A percentile compares a stretch with the other conserved stretches of the same genome.
Evolutionary conservation across 768 basidiomycete species (phyloP).

Genomic region (Leccinum boreale): DNA sequence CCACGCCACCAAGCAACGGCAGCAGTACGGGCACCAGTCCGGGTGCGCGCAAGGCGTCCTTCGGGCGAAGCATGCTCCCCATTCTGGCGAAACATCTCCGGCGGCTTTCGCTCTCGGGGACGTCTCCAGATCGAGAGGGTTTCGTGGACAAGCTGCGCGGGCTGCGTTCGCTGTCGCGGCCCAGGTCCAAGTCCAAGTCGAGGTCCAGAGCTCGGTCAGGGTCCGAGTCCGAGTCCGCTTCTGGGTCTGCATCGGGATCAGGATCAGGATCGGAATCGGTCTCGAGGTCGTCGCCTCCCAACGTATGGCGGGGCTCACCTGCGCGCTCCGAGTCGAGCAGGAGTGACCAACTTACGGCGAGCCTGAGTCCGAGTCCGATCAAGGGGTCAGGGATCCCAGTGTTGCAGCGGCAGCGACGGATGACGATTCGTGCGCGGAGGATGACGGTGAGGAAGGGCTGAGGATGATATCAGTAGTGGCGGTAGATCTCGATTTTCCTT

Average conservation of each 20-base stretch:
- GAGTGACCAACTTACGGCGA: constrained; percentile 12
- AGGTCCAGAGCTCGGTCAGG: constrained; percentile 2
- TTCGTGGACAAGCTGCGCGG: constrained; percentile 24
- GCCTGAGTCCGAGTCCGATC: constrained; percentile 19
- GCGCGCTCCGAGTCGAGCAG: constrained; percentile 14
- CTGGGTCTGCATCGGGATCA: constrained; percentile 8
- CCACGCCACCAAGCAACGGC: constrained; percentile 16
- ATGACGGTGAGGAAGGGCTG: constrained; percentile 19
- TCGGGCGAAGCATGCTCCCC: constrained; percentile 29
- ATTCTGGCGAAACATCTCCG: constrained; percentile 25
- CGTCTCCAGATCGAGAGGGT: constrained; percentile 22
- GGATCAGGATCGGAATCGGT: neutral
- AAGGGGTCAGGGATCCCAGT: constrained; percentile 29
- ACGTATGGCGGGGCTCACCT: constrained; percentile 17
- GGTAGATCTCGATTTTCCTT: neutral
- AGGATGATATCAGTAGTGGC: neutral
- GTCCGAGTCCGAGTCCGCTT: neutral
- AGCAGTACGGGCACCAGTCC: neutral
- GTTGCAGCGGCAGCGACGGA: constrained; percentile 24
- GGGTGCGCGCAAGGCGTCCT: neutral
- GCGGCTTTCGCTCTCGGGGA: constrained; percentile 19
- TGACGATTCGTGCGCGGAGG: constrained; percentile 27
- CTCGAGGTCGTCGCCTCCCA: constrained; percentile 5
- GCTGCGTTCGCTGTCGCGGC: constrained; percentile 17
- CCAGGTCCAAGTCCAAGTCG: neutral